These are phyloP conservation scores for Nicotiana undulata DNA, from an alignment of 257 asterid genomes.

Conservation along the genomic window DNA sequence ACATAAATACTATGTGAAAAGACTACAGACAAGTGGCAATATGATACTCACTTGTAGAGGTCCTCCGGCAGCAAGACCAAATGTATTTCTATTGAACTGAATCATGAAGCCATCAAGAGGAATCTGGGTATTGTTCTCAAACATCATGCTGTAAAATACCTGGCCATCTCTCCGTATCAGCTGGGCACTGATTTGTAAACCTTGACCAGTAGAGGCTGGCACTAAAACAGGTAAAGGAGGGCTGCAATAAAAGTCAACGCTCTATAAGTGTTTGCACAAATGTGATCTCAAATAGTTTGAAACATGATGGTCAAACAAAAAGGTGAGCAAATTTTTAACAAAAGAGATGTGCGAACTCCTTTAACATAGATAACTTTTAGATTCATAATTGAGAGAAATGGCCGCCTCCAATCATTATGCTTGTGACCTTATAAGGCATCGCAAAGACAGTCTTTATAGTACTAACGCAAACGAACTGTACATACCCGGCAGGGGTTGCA, in stretches of 20 bases:
- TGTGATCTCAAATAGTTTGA: conserved; percentile 7
- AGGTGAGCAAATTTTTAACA: background rate
- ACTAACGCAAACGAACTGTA: background rate
- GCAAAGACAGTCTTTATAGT: background rate
- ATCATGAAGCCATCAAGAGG: conserved; percentile 97
- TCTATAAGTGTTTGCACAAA: background rate
- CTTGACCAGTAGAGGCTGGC: conserved; percentile 80
- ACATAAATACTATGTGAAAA: background rate
- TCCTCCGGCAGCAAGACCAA: conserved; percentile 90
- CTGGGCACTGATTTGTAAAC: conserved; percentile 94
- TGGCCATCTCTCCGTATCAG: conserved; percentile 78
- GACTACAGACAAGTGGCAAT: background rate
- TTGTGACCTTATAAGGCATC: background rate
- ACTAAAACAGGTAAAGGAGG: conserved; percentile 75
- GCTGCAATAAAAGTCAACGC: conserved; percentile 40
- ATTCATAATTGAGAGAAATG: background rate
- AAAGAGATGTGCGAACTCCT: background rate
- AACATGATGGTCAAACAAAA: background rate
- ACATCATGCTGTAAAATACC: conserved; percentile 84
- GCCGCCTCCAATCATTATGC: background rate
- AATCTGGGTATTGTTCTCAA: conserved; percentile 71
- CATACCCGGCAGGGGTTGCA: conserved; percentile 53
- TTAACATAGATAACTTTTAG: background rate
- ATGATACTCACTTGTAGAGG: conserved; percentile 68
- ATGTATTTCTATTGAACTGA: conserved; percentile 96